Evolutionary conservation across 202 grass and related monocot genomes (phyloP), one percentile per base, ranked within the genome.

Genomic region (Bolboschoenoplectus hybrid): DNA sequence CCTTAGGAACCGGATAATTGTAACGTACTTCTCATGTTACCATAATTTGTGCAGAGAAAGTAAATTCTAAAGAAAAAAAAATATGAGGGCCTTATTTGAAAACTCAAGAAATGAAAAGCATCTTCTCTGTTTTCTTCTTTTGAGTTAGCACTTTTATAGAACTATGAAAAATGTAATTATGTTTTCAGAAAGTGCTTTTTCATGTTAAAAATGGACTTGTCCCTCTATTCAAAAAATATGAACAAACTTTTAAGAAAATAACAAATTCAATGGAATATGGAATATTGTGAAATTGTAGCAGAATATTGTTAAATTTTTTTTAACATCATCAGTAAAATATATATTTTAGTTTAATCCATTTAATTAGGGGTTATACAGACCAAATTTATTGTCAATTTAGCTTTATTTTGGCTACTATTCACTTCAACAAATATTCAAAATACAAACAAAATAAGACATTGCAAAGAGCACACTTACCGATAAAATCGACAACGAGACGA

Each of bases 401-500:
- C 7, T 9, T 71, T 9, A 13, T 71, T 46, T 44, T 71, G 40
- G 12, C 1, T 19, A 14, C 7, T 1, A 6, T 68, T 19, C 35
- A 2, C 39, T 71, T 46, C 1, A 63, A 12, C 7, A 41, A 43
- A 62, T 60, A 81, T 41, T 81, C 43, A 52, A 56, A 39, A 45
- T 34, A 67, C 1, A 12, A 36, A 81, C 0, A 64, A 7, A 80
- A 64, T 3, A 82, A 46, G 19, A 64, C 32, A 61, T 43, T 7
- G 7, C 12, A 63, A 32, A 50, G 58, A 65, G 32, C 12, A 34
- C 5, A 46, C 11, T 41, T 85, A 95, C 93, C 90, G 34, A 95
- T 91, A 86, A 95, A 95, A 70, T 95, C 93, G 16, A 95, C 52
- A 3, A 91, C 74, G 5, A 92, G 38, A n/a, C 87, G 90, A 20